Evolutionary conservation across 306 rosid genomes (phyloP).

Genomic region (Prunus campanulata): DNA sequence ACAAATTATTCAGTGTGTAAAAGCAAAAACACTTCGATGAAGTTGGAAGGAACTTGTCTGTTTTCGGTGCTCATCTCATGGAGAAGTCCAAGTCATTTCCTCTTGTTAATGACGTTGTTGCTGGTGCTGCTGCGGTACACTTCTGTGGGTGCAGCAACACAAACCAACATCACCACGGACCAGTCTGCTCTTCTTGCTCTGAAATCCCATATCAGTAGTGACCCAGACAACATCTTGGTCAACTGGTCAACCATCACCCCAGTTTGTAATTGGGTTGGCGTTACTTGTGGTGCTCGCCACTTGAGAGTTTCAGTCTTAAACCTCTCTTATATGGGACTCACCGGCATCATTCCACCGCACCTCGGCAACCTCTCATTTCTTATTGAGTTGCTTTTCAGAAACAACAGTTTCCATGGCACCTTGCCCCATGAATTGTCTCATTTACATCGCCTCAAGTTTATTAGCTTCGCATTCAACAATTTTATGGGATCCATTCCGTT

Average conservation of each 20-base stretch:
- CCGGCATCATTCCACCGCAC: neutral
- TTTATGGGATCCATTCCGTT: slow-evolving; percentile 5
- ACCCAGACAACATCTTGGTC: too few relatives aligned
- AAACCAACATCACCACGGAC: neutral
- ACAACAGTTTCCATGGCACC: neutral
- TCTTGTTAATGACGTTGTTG: too few relatives aligned
- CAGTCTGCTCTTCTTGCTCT: too few relatives aligned
- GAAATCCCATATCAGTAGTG: too few relatives aligned
- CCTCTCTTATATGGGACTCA: slow-evolving; percentile 12
- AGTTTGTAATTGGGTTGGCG: slow-evolving; percentile 21
- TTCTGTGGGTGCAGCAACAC: too few relatives aligned
- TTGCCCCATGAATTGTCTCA: neutral
- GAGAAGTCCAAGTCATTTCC: too few relatives aligned
- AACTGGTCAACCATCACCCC: neutral
- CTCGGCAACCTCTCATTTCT: slow-evolving; percentile 23
- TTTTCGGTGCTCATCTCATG: too few relatives aligned
- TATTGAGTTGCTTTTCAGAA: neutral
- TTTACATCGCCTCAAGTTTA: neutral
- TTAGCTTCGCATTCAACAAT: neutral
- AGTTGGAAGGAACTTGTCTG: too few relatives aligned
- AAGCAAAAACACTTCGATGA: too few relatives aligned
- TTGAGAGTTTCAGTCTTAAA: neutral
- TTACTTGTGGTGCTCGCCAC: neutral
- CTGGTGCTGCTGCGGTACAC: too few relatives aligned
- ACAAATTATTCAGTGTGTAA: too few relatives aligned